Percentiles rank a stretch among this genome's conserved stretches.
These are phyloP conservation scores for Epichloe sylvatica DNA, from an alignment of 2,329 filamentous ascomycete genomes.

Conservation along the genomic window DNA sequence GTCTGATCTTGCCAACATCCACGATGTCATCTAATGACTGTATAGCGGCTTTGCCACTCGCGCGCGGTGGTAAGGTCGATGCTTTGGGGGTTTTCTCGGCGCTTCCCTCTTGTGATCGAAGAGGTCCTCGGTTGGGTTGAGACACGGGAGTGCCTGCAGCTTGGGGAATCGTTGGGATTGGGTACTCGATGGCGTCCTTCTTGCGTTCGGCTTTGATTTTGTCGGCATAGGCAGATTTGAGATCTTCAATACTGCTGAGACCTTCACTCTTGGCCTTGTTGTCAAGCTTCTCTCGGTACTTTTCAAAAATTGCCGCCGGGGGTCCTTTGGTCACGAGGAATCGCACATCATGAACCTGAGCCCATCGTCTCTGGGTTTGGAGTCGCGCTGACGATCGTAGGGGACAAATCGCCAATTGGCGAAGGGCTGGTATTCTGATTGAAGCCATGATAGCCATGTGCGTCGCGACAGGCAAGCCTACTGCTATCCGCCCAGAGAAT, in stretches of 20 bases:
- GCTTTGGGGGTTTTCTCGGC: conserved; percentile 10
- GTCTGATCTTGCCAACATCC: conserved; percentile 63
- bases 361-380: conserved; percentile 62
- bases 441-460: conserved; percentile 29
- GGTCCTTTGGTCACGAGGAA: conserved; percentile 70
- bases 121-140: conserved; percentile 21
- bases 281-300: conserved; percentile 76
- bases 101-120: conserved; percentile 10
- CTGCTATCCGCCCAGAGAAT: conserved; percentile 2
- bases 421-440: conserved; percentile 32
- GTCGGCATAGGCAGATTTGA: conserved; percentile 73
- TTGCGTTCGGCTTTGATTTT: conserved; percentile 63
- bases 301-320: conserved; percentile 57
- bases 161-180: conserved; percentile 21
- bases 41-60: conserved; percentile 14
- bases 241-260: conserved; percentile 53
- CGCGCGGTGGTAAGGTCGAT: neutral
- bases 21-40: conserved; percentile 43
- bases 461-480: neutral
- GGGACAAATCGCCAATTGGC: conserved; percentile 26
- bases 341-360: conserved; percentile 81
- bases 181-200: conserved; percentile 44
- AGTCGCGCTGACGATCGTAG: conserved; percentile 19
- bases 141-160: conserved; percentile 22
- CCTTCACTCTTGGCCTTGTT: conserved; percentile 65